phyloP scores from a whole-genome alignment of 164 flowering plant species.

The Amborella trichopoda region DNA sequence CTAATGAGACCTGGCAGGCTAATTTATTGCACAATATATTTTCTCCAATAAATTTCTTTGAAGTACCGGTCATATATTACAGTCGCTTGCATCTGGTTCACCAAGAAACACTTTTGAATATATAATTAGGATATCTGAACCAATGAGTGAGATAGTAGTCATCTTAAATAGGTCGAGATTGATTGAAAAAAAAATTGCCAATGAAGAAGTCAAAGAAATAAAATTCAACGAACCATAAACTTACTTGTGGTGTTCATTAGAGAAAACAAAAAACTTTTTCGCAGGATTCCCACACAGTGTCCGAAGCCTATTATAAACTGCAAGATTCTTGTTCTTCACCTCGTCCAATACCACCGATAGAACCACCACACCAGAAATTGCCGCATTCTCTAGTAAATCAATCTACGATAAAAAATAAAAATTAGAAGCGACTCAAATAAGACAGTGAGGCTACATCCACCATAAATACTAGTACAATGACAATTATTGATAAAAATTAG shows the following conservation, averaged over 20 bases:
- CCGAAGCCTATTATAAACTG: slow-evolving; percentile 72
- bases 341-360: slow-evolving; percentile 76
- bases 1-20: too few relatives aligned
- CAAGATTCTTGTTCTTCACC: slow-evolving; percentile 74
- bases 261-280: slow-evolving; percentile 68
- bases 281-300: slow-evolving; percentile 57
- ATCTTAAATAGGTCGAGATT: too few relatives aligned
- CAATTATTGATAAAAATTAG: neutral
- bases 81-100: too few relatives aligned
- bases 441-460: neutral
- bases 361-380: slow-evolving; percentile 70
- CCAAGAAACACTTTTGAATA: too few relatives aligned
- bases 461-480: neutral
- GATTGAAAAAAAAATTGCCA: too few relatives aligned
- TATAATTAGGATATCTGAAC: too few relatives aligned
- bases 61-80: too few relatives aligned
- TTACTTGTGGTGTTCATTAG: slow-evolving; percentile 88
- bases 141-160: too few relatives aligned
- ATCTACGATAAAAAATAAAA: slow-evolving; percentile 30
- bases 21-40: too few relatives aligned
- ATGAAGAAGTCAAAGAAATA: neutral
- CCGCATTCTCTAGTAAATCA: slow-evolving; percentile 93
- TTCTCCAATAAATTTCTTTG: too few relatives aligned
- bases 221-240: slow-evolving; percentile 5
- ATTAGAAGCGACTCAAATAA: neutral